These are phyloP conservation scores for Salvia hispanica DNA, from an alignment of 257 asterid species.

Conservation along the genomic window DNA sequence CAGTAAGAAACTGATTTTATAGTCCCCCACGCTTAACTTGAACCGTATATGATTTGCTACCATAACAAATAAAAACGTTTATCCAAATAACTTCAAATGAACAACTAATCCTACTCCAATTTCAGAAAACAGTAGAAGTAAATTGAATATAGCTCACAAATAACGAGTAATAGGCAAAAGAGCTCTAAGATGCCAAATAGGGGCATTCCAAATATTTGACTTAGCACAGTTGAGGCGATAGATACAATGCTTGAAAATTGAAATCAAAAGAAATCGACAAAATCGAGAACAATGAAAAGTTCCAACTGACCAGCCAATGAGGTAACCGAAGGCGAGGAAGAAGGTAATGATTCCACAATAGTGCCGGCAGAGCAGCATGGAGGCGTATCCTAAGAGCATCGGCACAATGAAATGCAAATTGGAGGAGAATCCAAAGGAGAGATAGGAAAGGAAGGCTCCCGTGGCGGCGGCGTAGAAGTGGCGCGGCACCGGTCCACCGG, in stretches of 20 bases:
- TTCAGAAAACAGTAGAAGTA: slow-evolving; percentile 4
- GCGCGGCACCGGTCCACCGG: slow-evolving; percentile 57
- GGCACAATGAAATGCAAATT: slow-evolving; percentile 79
- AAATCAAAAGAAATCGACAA: not conserved
- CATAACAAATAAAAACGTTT: not conserved
- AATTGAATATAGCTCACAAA: not conserved
- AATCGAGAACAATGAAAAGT: not conserved
- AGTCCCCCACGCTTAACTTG: not conserved
- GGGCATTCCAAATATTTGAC: not conserved
- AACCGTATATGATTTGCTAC: slow-evolving; percentile 3
- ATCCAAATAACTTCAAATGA: not conserved
- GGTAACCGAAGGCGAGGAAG: slow-evolving; percentile 69
- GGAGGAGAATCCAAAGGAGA: slow-evolving; percentile 81
- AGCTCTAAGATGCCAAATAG: not conserved
- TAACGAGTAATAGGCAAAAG: not conserved
- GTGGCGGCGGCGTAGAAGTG: slow-evolving; percentile 76
- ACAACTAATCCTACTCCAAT: slow-evolving; percentile 5
- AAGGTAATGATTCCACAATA: slow-evolving; percentile 72
- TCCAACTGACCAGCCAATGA: slow-evolving; percentile 74
- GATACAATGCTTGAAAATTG: not conserved
- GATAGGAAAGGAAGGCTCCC: slow-evolving; percentile 72
- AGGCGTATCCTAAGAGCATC: slow-evolving; percentile 70
- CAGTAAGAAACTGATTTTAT: slow-evolving; percentile 14
- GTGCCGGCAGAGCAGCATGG: slow-evolving; percentile 65
- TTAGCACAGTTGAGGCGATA: not conserved